A percentile compares a stretch with the other conserved stretches of the same genome.
phyloP scores from a whole-genome alignment of 2,329 filamentous ascomycete genomes.

The Ophiognomonia clavigignenti-juglandacearum region DNA sequence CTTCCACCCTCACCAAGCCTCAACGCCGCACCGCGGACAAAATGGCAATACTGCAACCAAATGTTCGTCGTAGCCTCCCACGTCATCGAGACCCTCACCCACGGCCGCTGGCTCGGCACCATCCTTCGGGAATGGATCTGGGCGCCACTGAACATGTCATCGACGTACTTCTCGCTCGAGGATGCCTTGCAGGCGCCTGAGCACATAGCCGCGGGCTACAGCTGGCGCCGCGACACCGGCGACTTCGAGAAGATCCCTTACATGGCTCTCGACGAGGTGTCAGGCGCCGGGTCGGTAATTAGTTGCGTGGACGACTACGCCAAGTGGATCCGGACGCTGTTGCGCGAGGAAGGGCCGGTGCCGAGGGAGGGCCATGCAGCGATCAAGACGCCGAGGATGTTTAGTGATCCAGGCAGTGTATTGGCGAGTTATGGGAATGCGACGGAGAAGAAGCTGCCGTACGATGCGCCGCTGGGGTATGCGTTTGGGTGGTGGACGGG shows the following conservation, averaged over 20 bases:
- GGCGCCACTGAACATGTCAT: constrained; percentile 38
- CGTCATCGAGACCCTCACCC: constrained; percentile 38
- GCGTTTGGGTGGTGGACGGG: constrained; percentile 34
- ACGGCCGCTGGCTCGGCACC: constrained; percentile 28
- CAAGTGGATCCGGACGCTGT: constrained; percentile 45
- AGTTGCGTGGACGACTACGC: constrained; percentile 45
- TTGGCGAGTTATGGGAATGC: neutral
- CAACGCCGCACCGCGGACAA: constrained; percentile 33
- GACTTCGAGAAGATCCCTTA: constrained; percentile 23
- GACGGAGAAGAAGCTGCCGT: constrained; percentile 8
- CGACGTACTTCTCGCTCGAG: constrained; percentile 30
- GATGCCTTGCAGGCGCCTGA: constrained; percentile 24
- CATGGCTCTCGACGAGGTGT: constrained; percentile 25
- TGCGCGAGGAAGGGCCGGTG: constrained; percentile 33
- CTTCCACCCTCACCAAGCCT: no score
- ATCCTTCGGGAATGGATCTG: constrained; percentile 37
- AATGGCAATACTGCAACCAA: constrained; percentile 46
- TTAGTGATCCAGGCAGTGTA: constrained; percentile 13
- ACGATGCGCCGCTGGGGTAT: constrained; percentile 32
- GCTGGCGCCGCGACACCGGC: constrained; percentile 26
- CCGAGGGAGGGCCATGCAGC: constrained; percentile 26
- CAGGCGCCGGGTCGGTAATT: constrained; percentile 37
- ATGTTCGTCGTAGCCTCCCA: constrained; percentile 46
- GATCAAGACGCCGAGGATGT: constrained; percentile 29
- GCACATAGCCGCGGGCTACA: constrained; percentile 37